Conservation (phyloP, 75 land plant species). For the Pinus albicaulis region DNA sequence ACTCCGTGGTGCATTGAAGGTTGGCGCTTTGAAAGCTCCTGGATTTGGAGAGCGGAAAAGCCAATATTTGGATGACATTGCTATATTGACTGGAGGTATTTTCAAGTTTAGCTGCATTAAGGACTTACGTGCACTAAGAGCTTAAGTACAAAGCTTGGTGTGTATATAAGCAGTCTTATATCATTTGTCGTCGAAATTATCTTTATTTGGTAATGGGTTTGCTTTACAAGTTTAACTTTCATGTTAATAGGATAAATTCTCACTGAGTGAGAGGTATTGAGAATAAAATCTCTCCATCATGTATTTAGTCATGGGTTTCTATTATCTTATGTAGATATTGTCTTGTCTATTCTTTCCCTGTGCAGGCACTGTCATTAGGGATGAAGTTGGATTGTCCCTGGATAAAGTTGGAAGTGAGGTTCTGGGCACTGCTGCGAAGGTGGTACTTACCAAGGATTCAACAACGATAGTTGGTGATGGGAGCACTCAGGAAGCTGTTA, state of each 20-base stretch:
- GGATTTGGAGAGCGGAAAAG: conserved; percentile 92
- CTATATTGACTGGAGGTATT: conserved; percentile 78
- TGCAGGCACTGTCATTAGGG: conserved; percentile 84
- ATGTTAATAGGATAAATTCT: too few relatives aligned
- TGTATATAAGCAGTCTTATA: too few relatives aligned
- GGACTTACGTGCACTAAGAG: neutral
- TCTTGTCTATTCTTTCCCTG: neutral
- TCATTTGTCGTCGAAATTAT: too few relatives aligned
- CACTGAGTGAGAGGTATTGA: neutral
- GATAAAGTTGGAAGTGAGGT: conserved; percentile 30
- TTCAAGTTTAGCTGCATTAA: neutral
- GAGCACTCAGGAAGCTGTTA: conserved; percentile 53
- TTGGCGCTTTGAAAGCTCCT: conserved; percentile 90
- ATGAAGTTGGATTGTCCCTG: conserved; percentile 71
- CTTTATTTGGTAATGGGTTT: too few relatives aligned
- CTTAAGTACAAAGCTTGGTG: too few relatives aligned
- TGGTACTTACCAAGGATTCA: conserved; percentile 72
- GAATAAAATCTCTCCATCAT: neutral
- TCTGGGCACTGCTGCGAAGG: conserved; percentile 75
- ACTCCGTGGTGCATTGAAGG: conserved; percentile 63
- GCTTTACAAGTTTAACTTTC: too few relatives aligned
- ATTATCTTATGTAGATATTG: neutral
- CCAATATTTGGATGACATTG: conserved; percentile 90
- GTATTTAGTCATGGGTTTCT: neutral
- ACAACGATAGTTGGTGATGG: conserved; percentile 89